Percentiles rank a stretch among this genome's conserved stretches.
phyloP scores from a whole-genome alignment of 768 basidiomycete species.

The Leccinum pellstonianum region DNA sequence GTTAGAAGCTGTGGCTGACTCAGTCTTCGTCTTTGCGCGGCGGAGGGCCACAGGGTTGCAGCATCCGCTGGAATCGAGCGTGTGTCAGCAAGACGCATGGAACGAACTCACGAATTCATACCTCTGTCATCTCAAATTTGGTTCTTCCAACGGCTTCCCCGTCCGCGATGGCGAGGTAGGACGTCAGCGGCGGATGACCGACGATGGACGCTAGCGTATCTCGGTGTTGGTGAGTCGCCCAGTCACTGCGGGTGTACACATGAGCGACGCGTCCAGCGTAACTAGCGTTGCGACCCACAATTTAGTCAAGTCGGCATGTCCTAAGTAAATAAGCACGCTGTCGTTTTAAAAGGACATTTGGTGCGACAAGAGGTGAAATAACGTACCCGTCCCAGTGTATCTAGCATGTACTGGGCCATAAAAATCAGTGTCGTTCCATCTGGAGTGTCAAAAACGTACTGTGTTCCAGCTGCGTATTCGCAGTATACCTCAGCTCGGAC shows the following conservation, averaged over 20 bases:
- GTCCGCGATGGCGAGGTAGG: slow-evolving; percentile 90
- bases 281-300: slow-evolving; percentile 58
- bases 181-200: slow-evolving; percentile 82
- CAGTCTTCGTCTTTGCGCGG: slow-evolving; percentile 82
- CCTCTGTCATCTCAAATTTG: slow-evolving; percentile 96
- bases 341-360: slow-evolving; percentile 9
- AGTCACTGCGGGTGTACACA: slow-evolving; percentile 62
- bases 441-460: slow-evolving; percentile 48
- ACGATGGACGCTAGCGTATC: slow-evolving; percentile 93
- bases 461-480: slow-evolving; percentile 94
- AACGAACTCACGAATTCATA: slow-evolving; percentile 28
- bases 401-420: slow-evolving; percentile 78
- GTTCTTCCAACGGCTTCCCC: slow-evolving; percentile 87
- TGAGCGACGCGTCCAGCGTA: slow-evolving; percentile 1
- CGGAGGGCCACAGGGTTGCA: slow-evolving; percentile 92
- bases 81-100: slow-evolving; percentile 24
- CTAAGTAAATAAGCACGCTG: slow-evolving; percentile 37
- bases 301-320: slow-evolving; percentile 95
- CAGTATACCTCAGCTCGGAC: slow-evolving; percentile 92
- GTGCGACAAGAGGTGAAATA: background rate
- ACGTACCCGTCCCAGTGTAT: slow-evolving; percentile 91
- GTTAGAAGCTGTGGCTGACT: slow-evolving; percentile 18
- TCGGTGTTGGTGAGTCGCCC: slow-evolving; percentile 96
- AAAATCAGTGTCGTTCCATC: slow-evolving; percentile 5
- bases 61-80: slow-evolving; percentile 64